Evolutionary conservation across 2,329 filamentous ascomycete species (phyloP).

Genomic region (Trichoderma afroharzianum): DNA sequence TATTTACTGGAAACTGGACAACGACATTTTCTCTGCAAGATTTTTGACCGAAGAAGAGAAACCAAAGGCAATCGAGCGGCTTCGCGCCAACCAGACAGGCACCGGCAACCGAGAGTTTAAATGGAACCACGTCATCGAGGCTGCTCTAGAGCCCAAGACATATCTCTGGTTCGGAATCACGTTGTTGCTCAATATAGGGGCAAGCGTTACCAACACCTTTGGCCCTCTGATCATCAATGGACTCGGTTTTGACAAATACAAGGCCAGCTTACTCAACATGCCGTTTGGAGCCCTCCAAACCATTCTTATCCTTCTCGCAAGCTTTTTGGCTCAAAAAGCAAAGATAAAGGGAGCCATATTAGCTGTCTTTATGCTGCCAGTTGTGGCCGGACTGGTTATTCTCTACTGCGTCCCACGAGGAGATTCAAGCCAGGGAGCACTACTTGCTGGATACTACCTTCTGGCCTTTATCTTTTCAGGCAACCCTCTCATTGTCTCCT

Average conservation of each 20-base stretch:
- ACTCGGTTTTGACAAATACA: constrained; percentile 56
- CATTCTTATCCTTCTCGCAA: constrained; percentile 54
- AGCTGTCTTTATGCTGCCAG: constrained; percentile 51
- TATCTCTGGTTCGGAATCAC: constrained; percentile 60
- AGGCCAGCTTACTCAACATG: constrained; percentile 60
- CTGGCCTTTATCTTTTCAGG: constrained; percentile 63
- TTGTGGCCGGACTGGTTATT: constrained; percentile 54
- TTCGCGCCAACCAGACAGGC: constrained; percentile 72
- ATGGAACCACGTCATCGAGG: constrained; percentile 58
- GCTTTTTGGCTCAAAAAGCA: constrained; percentile 55
- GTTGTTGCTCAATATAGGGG: constrained; percentile 61
- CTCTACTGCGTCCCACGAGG: constrained; percentile 54
- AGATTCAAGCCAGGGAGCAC: constrained; percentile 30
- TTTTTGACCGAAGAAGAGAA: constrained; percentile 64
- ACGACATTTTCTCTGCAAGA: constrained; percentile 52
- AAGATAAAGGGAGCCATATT: constrained; percentile 56
- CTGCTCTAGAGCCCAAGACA: constrained; percentile 46
- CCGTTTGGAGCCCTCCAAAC: constrained; percentile 63
- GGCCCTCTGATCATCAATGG: constrained; percentile 60
- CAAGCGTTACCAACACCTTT: constrained; percentile 61
- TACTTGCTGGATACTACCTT: constrained; percentile 62
- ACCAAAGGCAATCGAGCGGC: constrained; percentile 64
- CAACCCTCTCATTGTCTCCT: constrained; percentile 63
- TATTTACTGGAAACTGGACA: constrained; percentile 58
- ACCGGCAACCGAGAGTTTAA: constrained; percentile 69